Percentiles rank a stretch among this genome's conserved stretches.
Conservation (phyloP, 805 yeast genomes). For the Saccharomycopsis sp. region DNA sequence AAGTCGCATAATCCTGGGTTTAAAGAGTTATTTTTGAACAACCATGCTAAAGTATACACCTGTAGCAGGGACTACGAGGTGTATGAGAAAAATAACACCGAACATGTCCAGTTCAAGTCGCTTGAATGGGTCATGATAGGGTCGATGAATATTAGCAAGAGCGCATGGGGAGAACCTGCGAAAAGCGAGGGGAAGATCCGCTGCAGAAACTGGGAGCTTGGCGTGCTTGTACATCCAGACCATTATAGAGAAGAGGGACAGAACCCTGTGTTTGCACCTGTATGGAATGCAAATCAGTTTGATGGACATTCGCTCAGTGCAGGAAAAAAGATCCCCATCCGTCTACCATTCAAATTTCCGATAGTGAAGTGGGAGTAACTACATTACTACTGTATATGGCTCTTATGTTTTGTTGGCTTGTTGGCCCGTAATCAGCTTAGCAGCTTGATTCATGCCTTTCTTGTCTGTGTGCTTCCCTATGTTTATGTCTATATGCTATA, state of each 20-base stretch:
- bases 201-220: constrained; percentile 19
- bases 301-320: neutral
- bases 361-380: neutral
- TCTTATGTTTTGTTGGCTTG: neutral
- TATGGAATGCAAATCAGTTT: constrained; percentile 12
- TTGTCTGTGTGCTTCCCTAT: no score
- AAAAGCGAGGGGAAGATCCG: constrained; percentile 3
- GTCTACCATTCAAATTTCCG: constrained; percentile 19
- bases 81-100: neutral
- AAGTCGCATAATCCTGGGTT: neutral
- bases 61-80: constrained; percentile 5
- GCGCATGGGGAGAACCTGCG: constrained; percentile 19
- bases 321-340: constrained; percentile 7
- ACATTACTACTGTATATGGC: neutral
- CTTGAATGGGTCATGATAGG: constrained; percentile 19
- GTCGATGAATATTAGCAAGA: constrained; percentile 16
- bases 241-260: constrained; percentile 8
- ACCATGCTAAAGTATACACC: constrained; percentile 18
- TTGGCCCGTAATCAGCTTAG: no score
- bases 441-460: no score
- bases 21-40: constrained; percentile 6
- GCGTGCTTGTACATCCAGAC: constrained; percentile 16
- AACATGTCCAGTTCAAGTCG: constrained; percentile 4
- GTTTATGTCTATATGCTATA: no score
- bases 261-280: constrained; percentile 9